Evolutionary conservation across 2,329 filamentous ascomycete genomes (phyloP).

Genomic region (Phyllosticta paracitricarpa): DNA sequence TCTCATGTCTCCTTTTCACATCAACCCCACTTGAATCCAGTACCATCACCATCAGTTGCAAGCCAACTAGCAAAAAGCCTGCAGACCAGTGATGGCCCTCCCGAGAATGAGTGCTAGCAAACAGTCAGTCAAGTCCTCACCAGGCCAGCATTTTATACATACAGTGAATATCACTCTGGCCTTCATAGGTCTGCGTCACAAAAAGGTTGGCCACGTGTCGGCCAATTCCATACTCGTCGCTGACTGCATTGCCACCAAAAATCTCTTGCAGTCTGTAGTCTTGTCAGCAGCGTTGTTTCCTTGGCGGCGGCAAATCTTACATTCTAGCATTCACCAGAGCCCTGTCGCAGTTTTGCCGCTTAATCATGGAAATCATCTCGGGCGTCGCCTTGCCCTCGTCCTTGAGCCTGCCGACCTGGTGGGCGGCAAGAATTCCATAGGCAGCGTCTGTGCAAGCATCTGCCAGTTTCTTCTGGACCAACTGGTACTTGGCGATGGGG

Average conservation of each 20-base stretch:
- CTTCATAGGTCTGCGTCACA: constrained; percentile 96
- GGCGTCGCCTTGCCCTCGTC: constrained; percentile 79
- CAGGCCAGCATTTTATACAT: constrained; percentile 31
- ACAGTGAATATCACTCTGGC: constrained; percentile 96
- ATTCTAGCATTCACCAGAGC: constrained; percentile 69
- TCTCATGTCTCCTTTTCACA: no score
- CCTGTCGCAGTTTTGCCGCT: constrained; percentile 92
- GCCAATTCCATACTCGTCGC: constrained; percentile 92
- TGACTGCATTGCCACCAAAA: constrained; percentile 96
- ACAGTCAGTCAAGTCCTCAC: constrained; percentile 20
- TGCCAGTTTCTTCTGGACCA: constrained; percentile 94
- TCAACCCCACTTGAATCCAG: no score
- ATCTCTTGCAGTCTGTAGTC: constrained; percentile 68
- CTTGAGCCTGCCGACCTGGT: constrained; percentile 87
- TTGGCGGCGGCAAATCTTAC: constrained; percentile 27
- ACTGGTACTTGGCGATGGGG: constrained; percentile 88
- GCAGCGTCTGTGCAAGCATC: constrained; percentile 86
- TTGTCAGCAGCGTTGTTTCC: constrained; percentile 11
- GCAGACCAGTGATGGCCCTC: constrained; percentile 52
- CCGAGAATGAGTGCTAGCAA: constrained; percentile 38
- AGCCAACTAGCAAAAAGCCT: constrained; percentile 58
- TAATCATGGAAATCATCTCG: constrained; percentile 96
- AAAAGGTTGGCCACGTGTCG: constrained; percentile 93
- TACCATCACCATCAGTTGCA: not conserved
- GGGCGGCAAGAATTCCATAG: constrained; percentile 79